These are phyloP conservation scores for Leishmania turanica DNA, from an alignment of 208 protist species.

Conservation along the genomic window DNA sequence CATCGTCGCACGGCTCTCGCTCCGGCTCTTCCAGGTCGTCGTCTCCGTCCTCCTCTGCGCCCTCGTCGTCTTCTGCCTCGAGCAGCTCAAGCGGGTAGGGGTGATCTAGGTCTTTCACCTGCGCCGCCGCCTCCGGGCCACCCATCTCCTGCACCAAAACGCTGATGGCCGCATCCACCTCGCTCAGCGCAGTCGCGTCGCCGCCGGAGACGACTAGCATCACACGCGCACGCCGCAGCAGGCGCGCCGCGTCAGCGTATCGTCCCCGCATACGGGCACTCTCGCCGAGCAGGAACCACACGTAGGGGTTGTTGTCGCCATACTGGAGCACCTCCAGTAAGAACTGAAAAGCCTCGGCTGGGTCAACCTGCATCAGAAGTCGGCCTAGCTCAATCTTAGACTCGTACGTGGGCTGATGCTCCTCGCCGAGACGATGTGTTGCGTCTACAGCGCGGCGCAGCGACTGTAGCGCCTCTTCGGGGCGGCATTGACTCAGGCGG, in stretches of 20 bases:
- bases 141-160: conserved; percentile 90
- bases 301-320: conserved; percentile 92
- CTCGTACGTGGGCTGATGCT: conserved; percentile 90
- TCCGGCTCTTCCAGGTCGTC: conserved; percentile 69
- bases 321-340: conserved; percentile 88
- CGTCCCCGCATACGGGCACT: conserved; percentile 77
- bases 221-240: conserved; percentile 81
- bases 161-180: conserved; percentile 80
- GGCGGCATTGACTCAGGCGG: conserved; percentile 78
- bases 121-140: conserved; percentile 65
- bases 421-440: conserved; percentile 82
- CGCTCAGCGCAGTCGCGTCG: conserved; percentile 55
- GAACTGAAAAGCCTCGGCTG: conserved; percentile 77
- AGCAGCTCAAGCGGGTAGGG: conserved; percentile 86
- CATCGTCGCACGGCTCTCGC: conserved; percentile 69
- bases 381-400: conserved; percentile 91
- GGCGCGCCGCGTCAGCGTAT: conserved; percentile 74
- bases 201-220: conserved; percentile 77
- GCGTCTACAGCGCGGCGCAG: conserved; percentile 80
- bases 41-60: conserved; percentile 35
- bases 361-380: conserved; percentile 88
- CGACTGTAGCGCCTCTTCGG: conserved; percentile 58
- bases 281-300: conserved; percentile 93
- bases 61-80: conserved; percentile 55
- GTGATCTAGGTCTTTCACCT: conserved; percentile 80